Conservation (phyloP, 108 stramenopile species). For the Skeletonema costatum region DNA sequence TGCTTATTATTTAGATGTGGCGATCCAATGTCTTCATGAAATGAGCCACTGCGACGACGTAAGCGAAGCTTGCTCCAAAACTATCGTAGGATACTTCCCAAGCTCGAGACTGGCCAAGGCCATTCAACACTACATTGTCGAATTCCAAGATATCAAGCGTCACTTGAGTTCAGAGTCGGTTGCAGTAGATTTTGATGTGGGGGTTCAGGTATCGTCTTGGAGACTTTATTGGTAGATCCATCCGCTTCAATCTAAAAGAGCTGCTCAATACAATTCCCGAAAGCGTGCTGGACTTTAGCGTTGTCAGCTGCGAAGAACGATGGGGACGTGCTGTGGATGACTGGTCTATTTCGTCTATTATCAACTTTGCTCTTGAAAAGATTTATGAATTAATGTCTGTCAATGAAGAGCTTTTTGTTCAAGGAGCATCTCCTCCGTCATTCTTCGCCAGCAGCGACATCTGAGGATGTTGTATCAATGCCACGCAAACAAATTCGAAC, state of each 20-base stretch:
- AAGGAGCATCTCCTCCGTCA: slow-evolving; percentile 9
- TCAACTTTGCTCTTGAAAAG: slow-evolving; percentile 46
- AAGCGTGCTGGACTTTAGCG: slow-evolving; percentile 23
- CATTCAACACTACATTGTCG: slow-evolving; percentile 24
- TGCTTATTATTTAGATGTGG: slow-evolving; percentile 16
- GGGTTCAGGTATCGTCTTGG: slow-evolving; percentile 47
- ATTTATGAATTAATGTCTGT: slow-evolving; percentile 29
- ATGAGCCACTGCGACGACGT: slow-evolving; percentile 15
- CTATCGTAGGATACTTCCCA: slow-evolving; percentile 44
- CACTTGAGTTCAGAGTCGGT: background rate
- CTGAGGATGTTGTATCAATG: slow-evolving; percentile 13
- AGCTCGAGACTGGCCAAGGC: slow-evolving; percentile 33
- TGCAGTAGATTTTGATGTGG: slow-evolving; percentile 5
- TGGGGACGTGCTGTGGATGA: slow-evolving; percentile 53
- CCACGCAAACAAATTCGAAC: slow-evolving; percentile 7
- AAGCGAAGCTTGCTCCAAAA: slow-evolving; percentile 29
- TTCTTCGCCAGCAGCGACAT: slow-evolving; percentile 44
- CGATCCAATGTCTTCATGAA: slow-evolving; percentile 34
- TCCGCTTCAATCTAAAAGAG: slow-evolving; percentile 52
- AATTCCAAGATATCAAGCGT: slow-evolving; percentile 35
- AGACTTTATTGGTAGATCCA: slow-evolving; percentile 53
- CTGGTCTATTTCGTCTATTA: slow-evolving; percentile 56
- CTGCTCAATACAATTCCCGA: slow-evolving; percentile 49
- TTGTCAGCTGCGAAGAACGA: slow-evolving; percentile 22
- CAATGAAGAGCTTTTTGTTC: slow-evolving; percentile 10